Percentiles rank a stretch among this genome's conserved stretches.
These are phyloP conservation scores for Aspergillus hortae DNA, from an alignment of 2,329 filamentous ascomycete species.

Conservation along the genomic window DNA sequence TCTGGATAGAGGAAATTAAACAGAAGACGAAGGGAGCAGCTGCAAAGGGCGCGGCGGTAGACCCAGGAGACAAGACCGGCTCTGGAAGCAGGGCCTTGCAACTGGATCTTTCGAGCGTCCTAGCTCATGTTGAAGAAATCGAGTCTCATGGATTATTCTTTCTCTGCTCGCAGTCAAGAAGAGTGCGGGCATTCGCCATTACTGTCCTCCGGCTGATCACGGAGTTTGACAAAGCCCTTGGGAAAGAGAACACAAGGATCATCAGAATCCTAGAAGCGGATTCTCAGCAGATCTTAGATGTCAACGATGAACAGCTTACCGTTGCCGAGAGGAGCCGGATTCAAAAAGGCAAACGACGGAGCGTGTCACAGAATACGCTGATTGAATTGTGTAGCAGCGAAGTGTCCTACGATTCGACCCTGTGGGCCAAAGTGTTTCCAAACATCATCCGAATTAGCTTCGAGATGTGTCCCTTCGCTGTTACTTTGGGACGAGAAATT, in stretches of 20 bases:
- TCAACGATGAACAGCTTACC: slow-evolving; percentile 79
- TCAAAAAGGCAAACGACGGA: slow-evolving; percentile 83
- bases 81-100: slow-evolving; percentile 71
- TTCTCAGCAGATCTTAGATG: slow-evolving; percentile 81
- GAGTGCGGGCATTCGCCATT: slow-evolving; percentile 85
- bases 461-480: slow-evolving; percentile 85
- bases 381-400: slow-evolving; percentile 96
- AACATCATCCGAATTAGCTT: slow-evolving; percentile 89
- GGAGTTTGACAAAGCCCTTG: slow-evolving; percentile 87
- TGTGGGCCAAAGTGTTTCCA: slow-evolving; percentile 98
- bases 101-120: slow-evolving; percentile 80
- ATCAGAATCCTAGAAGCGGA: slow-evolving; percentile 92
- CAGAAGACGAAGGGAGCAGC: slow-evolving; percentile 67
- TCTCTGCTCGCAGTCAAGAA: slow-evolving; percentile 87
- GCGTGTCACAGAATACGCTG: slow-evolving; percentile 77
- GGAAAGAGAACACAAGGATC: slow-evolving; percentile 74
- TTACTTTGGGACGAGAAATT: slow-evolving; percentile 84
- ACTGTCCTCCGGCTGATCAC: slow-evolving; percentile 87
- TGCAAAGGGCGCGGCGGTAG: slow-evolving; percentile 50
- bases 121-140: slow-evolving; percentile 92
- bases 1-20: slow-evolving; percentile 97
- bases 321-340: slow-evolving; percentile 89
- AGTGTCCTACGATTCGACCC: slow-evolving; percentile 84
- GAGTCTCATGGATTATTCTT: slow-evolving; percentile 98
- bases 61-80: slow-evolving; percentile 59